Conservation (phyloP, 192 early-diverging fungal species). For the Tieghemiomyces parasiticus region DNA sequence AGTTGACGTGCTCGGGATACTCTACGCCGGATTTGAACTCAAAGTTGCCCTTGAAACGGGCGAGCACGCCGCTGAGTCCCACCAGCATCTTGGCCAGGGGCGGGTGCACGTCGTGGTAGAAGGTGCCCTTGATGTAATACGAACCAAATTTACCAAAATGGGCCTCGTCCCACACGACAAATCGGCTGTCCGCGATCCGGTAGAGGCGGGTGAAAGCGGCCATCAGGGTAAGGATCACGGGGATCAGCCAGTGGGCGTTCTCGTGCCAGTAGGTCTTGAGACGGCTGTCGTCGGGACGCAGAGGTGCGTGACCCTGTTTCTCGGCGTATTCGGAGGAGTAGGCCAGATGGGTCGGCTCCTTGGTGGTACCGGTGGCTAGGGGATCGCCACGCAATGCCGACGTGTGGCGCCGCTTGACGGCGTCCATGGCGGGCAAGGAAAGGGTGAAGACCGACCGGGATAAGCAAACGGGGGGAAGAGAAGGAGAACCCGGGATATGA, state of each 20-base stretch:
- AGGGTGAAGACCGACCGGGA: slow-evolving; percentile 2
- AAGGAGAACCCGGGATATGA: too few relatives aligned
- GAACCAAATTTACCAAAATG: slow-evolving; percentile 70
- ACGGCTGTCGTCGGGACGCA: background rate
- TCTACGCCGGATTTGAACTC: slow-evolving; percentile 57
- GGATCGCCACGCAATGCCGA: background rate
- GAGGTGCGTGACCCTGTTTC: background rate
- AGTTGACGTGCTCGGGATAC: slow-evolving; percentile 77
- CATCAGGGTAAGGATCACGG: slow-evolving; percentile 29
- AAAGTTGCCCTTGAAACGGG: slow-evolving; percentile 77
- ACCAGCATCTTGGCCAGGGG: slow-evolving; percentile 95
- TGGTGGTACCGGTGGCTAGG: background rate
- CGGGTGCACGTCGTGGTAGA: slow-evolving; percentile 98
- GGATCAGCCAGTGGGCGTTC: slow-evolving; percentile 24
- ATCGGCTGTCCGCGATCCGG: slow-evolving; percentile 27
- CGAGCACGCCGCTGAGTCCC: slow-evolving; percentile 65
- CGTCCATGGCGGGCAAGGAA: background rate
- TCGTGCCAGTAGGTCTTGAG: slow-evolving; percentile 20
- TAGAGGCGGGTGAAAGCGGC: slow-evolving; percentile 42
- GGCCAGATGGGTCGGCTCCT: background rate
- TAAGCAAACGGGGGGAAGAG: background rate
- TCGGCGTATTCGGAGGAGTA: background rate
- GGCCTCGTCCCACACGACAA: slow-evolving; percentile 66
- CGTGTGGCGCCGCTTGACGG: background rate
- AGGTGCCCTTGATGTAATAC: slow-evolving; percentile 81